Conservation (phyloP, 345 rosid species). For the Raphanus sativus region DNA sequence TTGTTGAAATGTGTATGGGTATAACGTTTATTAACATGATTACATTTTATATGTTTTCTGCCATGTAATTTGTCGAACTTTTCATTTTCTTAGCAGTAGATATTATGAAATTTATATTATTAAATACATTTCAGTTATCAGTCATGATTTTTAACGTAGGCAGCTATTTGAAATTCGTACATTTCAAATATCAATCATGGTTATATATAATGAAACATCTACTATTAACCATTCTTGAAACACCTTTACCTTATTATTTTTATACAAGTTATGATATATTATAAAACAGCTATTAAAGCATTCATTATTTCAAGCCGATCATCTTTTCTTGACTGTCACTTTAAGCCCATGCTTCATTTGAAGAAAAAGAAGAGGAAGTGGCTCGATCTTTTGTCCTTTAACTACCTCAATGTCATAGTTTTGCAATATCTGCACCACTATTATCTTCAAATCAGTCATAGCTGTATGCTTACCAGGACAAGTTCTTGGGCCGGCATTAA, state of each 20-base stretch:
- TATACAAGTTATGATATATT: too few species aligned
- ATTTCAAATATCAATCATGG: neutral
- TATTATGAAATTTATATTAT: too few species aligned
- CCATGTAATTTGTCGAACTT: too few species aligned
- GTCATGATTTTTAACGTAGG: too few species aligned
- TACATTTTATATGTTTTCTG: too few species aligned
- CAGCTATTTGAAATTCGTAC: too few species aligned
- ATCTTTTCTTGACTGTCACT: neutral
- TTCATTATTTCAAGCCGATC: neutral
- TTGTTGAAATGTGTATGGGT: too few species aligned
- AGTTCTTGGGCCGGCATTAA: slow-evolving; percentile 9
- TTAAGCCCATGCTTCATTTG: neutral
- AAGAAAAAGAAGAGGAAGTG: neutral
- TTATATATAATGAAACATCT: neutral
- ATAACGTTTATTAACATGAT: neutral
- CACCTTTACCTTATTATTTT: neutral
- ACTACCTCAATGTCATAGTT: neutral
- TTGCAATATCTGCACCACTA: neutral
- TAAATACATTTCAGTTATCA: too few species aligned
- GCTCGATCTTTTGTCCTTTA: neutral
- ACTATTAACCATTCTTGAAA: neutral
- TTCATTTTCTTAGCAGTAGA: too few species aligned
- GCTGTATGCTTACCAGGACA: neutral
- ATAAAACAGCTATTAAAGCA: neutral
- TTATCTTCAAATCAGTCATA: neutral